Conservation (phyloP, 176 grass and related monocot species). For the Alloteropsis semialata region DNA sequence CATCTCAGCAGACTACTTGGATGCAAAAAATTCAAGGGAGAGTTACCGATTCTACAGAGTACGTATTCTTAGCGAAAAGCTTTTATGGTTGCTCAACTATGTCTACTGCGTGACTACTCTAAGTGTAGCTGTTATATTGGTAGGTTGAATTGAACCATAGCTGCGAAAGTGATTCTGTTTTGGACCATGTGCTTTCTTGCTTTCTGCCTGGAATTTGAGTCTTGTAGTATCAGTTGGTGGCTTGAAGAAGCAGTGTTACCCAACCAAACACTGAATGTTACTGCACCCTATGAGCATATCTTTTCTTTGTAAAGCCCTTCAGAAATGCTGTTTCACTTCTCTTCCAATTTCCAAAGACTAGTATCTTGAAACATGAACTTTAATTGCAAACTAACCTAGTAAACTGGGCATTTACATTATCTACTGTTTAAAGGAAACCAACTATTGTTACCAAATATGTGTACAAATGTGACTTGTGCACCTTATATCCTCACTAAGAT, state of each 20-base stretch:
- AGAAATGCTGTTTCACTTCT: not conserved
- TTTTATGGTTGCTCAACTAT: not conserved
- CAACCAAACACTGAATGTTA: not conserved
- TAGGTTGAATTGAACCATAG: not conserved
- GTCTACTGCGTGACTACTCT: not conserved
- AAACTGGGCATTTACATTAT: not conserved
- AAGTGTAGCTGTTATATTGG: not conserved
- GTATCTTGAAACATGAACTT: not conserved
- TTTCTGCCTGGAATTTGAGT: not conserved
- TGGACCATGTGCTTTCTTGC: not conserved
- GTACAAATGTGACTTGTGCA: not conserved
- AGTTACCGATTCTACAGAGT: not conserved
- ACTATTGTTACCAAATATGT: not conserved
- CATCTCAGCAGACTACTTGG: not conserved
- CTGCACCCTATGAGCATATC: not conserved
- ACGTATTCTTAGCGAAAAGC: not conserved
- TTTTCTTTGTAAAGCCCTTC: not conserved
- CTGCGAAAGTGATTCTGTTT: not conserved
- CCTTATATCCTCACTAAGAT: not conserved
- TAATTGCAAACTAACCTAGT: no score
- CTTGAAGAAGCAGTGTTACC: not conserved
- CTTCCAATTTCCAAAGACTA: not conserved
- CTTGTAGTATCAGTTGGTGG: not conserved
- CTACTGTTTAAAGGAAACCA: not conserved
- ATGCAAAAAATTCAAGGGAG: not conserved